Percentiles rank a stretch among this genome's conserved stretches.
phyloP scores from a whole-genome alignment of 495 filamentous ascomycete species.

The Talaromyces thailandensis region DNA sequence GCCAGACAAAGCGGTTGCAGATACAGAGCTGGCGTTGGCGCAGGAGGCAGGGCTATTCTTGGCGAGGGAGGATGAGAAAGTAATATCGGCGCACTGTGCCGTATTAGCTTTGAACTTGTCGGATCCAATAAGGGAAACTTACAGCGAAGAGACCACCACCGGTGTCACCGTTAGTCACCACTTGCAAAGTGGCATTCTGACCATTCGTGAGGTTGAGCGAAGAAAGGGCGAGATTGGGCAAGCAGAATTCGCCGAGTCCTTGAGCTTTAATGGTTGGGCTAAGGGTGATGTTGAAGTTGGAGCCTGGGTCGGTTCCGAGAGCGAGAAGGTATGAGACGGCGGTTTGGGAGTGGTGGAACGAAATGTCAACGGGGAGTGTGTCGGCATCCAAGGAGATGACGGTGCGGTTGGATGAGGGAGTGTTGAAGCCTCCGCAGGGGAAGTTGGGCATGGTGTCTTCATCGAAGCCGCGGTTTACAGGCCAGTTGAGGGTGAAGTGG shows the following conservation, averaged over 20 bases:
- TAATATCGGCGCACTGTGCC: constrained; percentile 52
- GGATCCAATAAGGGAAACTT: constrained; percentile 10
- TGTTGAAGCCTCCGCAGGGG: constrained; percentile 50
- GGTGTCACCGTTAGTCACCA: constrained; percentile 45
- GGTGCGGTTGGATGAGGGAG: constrained; percentile 40
- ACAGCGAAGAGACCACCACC: constrained; percentile 47
- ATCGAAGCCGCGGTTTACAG: constrained; percentile 44
- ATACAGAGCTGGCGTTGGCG: constrained; percentile 43
- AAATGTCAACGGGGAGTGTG: constrained; percentile 40
- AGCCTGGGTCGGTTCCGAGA: constrained; percentile 41
- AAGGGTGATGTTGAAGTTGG: constrained; percentile 48
- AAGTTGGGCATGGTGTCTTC: constrained; percentile 38
- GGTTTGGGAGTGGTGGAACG: constrained; percentile 46
- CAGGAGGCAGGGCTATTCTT: constrained; percentile 30
- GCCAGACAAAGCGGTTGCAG: constrained; percentile 21
- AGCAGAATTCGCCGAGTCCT: constrained; percentile 49
- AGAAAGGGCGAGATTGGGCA: constrained; percentile 35
- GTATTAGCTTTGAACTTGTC: neutral
- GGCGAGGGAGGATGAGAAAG: constrained; percentile 31
- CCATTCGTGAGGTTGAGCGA: constrained; percentile 30
- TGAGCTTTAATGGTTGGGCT: constrained; percentile 36
- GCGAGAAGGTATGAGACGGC: constrained; percentile 48
- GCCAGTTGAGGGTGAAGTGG: constrained; percentile 53
- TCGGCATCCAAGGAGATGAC: constrained; percentile 38
- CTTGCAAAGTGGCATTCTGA: constrained; percentile 55